Evolutionary conservation across 140 eudicot genomes (phyloP), one percentile per base, ranked within the genome.

Genomic region (Oenanthe javanica): DNA sequence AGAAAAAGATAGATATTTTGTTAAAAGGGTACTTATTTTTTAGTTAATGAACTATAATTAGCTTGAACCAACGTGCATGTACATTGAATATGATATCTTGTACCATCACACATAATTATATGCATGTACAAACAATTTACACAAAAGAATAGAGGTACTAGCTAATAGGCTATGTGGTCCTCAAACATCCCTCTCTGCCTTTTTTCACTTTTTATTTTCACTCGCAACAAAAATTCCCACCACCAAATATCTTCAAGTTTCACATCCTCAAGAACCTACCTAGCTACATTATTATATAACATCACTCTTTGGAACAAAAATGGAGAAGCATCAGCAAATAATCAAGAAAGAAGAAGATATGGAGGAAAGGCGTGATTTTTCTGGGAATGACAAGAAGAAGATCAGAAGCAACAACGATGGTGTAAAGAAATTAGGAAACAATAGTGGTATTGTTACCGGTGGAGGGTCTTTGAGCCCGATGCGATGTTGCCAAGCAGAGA

Each of bases 401-500:
- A 82, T 67, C 84, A 88, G 81, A 75, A 5, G 27, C 13, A 75
- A 46, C 31, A 84, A 45, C 6, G 49, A 73, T 51, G 80, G 66
- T 19, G 80, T 23, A 10, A 27, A 31, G 72, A 77, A 77, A 66
- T 3, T 15, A 16, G 70, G 83, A 10, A 76, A 52, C 19, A 77
- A 78, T 27, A 72, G 84, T 23, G 61, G 73, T 18, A 48, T 4
- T n/a, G 61, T 61, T 9, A 80, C 82, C 21, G 75, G 83, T 19
- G 84, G 83, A 19, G 50, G 86, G 11, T 77, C 88, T 5, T 48
- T 81, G 9, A 77, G 84, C n/a, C 63, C 82, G 49, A 77, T 82
- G 76, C 77, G 89, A 81, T 81, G 92, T 78, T 90, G 96, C 72
- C 96, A 90, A 76, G 96, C 91, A 1, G 96, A 90, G 77, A 87